Base-by-base conservation (phyloP, 2,329 filamentous ascomycete species). In the Colletotrichum cuscutae region DNA sequence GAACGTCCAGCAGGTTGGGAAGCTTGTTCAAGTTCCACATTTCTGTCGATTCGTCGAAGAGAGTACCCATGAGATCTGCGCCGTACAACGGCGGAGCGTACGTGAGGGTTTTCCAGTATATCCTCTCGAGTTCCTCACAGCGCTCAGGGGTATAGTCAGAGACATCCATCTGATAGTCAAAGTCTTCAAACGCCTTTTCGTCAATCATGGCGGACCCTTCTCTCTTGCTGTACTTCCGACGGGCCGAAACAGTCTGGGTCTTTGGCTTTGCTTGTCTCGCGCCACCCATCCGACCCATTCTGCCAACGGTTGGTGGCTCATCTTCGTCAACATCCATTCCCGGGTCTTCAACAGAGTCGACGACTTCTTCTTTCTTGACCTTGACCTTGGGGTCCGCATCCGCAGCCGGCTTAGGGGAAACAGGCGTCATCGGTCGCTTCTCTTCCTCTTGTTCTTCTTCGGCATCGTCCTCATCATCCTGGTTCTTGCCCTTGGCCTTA, bases 41-140 rank as follows among this genome's bases (percentile, higher is more conserved):
- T 7, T 94, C 92, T 3, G 93, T 95, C 2, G 89, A 88, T 57
- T 98, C 95, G 77, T 97, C 92, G 81, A 99, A 99, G 2, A 99
- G 89, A 0, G 96, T 98, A 13, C 97, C 97, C 77, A 95, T 95
- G 89, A 99, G 94, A 82, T 99, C 97, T 8, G 97, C 97, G 65
- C 97, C 97, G 77, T 99, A 99, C 81, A 99, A 90, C 0, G 97
- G 97, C 69, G 94, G 92, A 59, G 96, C 97, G 83, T 97, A 99
- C 26, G 95, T 98, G 74, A 99, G 88, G 1, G 95, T 98, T 84
- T 97, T 98, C 97, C 97, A 99, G 84, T 99, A 99, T 56, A 92
- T 93, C 65, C 94, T 93, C 82, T 99, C 97, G 6, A 99, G 88
- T 80, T 99, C 97, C 77, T 97, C 95, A 80, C 97, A 98, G 72